These are phyloP conservation scores for Cicer cuneatum DNA, from an alignment of 306 rosid genomes.

Conservation along the genomic window DNA sequence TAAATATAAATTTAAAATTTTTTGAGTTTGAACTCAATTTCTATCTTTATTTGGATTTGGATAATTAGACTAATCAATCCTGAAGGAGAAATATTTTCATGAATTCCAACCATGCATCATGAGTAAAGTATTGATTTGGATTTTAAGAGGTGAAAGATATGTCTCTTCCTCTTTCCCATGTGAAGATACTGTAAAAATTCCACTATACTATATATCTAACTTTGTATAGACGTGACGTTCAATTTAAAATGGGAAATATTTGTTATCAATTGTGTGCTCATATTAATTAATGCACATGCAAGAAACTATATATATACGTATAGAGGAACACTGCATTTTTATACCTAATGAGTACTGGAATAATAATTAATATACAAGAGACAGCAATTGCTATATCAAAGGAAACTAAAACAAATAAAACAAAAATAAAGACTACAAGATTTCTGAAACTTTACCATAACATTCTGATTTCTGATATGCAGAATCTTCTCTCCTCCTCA, in stretches of 20 bases:
- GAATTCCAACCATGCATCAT: conserved; percentile 57
- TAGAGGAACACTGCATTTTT: conserved; percentile 46
- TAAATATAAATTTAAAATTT: too few species aligned
- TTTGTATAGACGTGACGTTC: conserved; percentile 60
- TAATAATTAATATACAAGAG: neutral
- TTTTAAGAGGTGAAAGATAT: conserved; percentile 52
- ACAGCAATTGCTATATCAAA: conserved; percentile 31
- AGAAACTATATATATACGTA: conserved; percentile 37
- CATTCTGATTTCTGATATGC: conserved; percentile 27
- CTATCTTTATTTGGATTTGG: conserved; percentile 40
- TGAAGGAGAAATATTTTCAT: neutral
- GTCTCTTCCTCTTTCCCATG: conserved; percentile 39
- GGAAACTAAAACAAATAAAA: conserved; percentile 39
- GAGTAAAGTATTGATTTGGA: conserved; percentile 43
- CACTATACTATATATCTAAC: conserved; percentile 27
- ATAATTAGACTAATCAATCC: conserved; percentile 38
- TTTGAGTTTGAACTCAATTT: conserved; percentile 24
- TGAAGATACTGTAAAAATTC: conserved; percentile 40
- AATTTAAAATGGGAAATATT: conserved; percentile 51
- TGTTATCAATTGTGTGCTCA: conserved; percentile 43
- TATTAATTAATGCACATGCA: conserved; percentile 56
- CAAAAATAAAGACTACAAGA: conserved; percentile 10
- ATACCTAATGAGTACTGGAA: conserved; percentile 24
- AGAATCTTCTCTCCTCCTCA: conserved; percentile 32
- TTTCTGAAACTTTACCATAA: conserved; percentile 32